Conservation (phyloP, 1,139 yeast genomes). For the Pichia sp. region DNA sequence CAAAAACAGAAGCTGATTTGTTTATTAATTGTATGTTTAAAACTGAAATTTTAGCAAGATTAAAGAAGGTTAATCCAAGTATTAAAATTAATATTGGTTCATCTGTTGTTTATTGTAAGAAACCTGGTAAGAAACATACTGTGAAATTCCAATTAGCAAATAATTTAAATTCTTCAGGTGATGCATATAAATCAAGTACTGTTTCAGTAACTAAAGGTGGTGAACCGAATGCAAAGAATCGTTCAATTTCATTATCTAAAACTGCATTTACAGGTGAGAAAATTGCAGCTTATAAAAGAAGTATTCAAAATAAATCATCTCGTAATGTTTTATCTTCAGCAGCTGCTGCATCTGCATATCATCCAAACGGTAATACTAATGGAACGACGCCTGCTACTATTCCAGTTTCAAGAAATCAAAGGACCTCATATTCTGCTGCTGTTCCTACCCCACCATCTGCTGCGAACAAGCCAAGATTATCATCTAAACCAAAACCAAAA, state of each 20-base stretch:
- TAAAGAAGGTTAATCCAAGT: conserved; percentile 57
- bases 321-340: conserved; percentile 26
- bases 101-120: conserved; percentile 77
- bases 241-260: conserved; percentile 71
- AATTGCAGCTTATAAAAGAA: conserved; percentile 24
- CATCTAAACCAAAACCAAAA: conserved; percentile 22
- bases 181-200: conserved; percentile 80
- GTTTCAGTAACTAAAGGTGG: conserved; percentile 78
- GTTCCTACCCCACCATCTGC: conserved; percentile 20
- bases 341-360: conserved; percentile 31
- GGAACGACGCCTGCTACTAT: conserved; percentile 9
- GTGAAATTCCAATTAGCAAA: conserved; percentile 63
- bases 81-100: conserved; percentile 64
- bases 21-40: conserved; percentile 77
- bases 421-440: conserved; percentile 14
- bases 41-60: conserved; percentile 79
- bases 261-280: conserved; percentile 32
- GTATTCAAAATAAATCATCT: conserved; percentile 13
- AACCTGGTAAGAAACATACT: conserved; percentile 74
- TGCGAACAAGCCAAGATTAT: conserved; percentile 20
- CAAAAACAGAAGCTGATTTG: conserved; percentile 63
- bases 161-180: conserved; percentile 56
- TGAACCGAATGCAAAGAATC: conserved; percentile 65
- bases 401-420: conserved; percentile 19
- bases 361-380: conserved; percentile 20